Evolutionary conservation across 1,139 yeast genomes (phyloP).

Genomic region (Taiozyma sp.): DNA sequence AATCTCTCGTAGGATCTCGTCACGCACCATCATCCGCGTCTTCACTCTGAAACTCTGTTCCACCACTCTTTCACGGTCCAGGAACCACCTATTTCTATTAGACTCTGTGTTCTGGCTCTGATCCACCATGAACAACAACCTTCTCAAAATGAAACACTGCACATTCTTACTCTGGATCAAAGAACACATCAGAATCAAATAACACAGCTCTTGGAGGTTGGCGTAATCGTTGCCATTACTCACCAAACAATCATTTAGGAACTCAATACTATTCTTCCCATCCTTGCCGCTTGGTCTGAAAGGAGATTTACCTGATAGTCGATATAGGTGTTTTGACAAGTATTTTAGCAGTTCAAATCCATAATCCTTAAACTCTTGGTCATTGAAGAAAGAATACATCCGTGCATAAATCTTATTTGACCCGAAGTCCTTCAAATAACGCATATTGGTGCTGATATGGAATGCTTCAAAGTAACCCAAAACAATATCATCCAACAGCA

Average conservation of each 20-base stretch:
- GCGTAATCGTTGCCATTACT: neutral
- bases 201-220: neutral
- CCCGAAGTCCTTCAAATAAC: neutral
- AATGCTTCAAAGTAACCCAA: neutral
- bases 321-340: neutral
- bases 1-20: neutral
- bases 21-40: neutral
- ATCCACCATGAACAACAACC: slow-evolving; percentile 7
- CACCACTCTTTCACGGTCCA: neutral
- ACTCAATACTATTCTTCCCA: neutral
- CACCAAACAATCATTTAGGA: neutral
- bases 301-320: neutral
- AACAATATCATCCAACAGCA: neutral
- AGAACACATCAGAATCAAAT: neutral
- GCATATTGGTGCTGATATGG: neutral
- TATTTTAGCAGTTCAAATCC: neutral
- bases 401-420: neutral
- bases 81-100: neutral
- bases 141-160: slow-evolving; percentile 5
- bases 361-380: neutral
- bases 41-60: neutral
- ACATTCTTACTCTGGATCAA: slow-evolving; percentile 6
- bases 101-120: neutral
- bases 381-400: neutral
- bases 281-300: neutral